Base-by-base conservation (phyloP, 768 basidiomycete species). In the Collybia sordida region DNA sequence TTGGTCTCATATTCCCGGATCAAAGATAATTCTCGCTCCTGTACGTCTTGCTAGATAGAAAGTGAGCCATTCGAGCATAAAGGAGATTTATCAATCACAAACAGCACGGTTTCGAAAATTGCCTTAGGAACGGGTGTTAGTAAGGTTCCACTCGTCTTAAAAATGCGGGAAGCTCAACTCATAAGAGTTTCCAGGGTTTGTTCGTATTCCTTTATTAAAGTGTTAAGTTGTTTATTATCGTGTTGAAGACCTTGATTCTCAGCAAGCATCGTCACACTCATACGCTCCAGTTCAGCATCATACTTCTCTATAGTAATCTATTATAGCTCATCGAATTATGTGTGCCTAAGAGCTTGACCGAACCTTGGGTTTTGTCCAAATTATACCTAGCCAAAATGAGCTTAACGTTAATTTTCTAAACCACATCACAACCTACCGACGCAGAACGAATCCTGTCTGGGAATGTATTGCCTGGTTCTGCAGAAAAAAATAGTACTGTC, bases 121-220 rank as follows among this genome's bases (percentile, higher is more conserved):
- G 58, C 72, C 78, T 79, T 52, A 2, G 42, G 6, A 35, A 14
- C 41, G 17, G 25, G 35, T 41, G n/a, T 48, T 47, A 46, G 53
- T 50, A 25, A 31, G 44, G 36, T 18, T 39, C 14, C 6, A 47
- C 21, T 25, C 42, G 18, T 24, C n/a, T 31, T 38, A 27, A 35
- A 24, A n/a, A 45, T 37, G n/a, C 28, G 40, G 34, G 40, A 51
- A 57, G 52, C 61, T 61, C 56, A 66, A 77, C 85, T 82, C 97
- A 99, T 99, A 38, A 98, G 83, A 6, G 80, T 90, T 68, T 99
- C 97, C 25, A 99, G 72, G 0, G 96, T 98, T 62, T 92, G 89
- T 65, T 99, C 97, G 62, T 97, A 98, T 65, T 99, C 97, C 60
- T 94, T 94, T 59, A 98, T 86, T 46, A 99, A 74, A 4, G 79